These are phyloP conservation scores for Erythrophleum ivorense DNA, from an alignment of 331 rosid species.

Conservation along the genomic window DNA sequence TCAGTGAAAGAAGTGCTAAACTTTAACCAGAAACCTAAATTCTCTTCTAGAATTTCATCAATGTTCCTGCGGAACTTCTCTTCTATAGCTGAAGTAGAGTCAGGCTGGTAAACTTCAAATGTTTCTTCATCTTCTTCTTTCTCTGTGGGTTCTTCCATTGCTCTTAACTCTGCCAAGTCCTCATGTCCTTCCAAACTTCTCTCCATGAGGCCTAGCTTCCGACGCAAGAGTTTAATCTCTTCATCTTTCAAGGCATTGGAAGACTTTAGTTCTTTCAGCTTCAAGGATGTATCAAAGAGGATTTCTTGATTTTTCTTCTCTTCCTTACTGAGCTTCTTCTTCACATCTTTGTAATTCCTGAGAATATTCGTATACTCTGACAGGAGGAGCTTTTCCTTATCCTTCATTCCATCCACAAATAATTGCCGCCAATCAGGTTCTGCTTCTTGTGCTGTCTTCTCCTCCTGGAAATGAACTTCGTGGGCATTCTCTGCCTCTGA, in stretches of 20 bases:
- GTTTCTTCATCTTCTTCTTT: conserved; percentile 39
- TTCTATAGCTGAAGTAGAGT: conserved; percentile 62
- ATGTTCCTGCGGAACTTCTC: conserved; percentile 67
- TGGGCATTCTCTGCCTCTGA: conserved; percentile 33
- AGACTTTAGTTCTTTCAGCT: conserved; percentile 68
- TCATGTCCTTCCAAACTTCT: conserved; percentile 58
- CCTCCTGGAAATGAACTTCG: conserved; percentile 43
- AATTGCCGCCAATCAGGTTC: conserved; percentile 84
- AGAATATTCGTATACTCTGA: conserved; percentile 82
- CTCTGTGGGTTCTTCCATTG: conserved; percentile 13
- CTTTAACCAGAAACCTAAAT: conserved; percentile 84
- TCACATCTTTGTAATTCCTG: conserved; percentile 79
- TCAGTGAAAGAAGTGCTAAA: conserved; percentile 78
- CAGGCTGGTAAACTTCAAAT: conserved; percentile 38
- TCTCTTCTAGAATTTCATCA: conserved; percentile 89
- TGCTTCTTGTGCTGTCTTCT: conserved; percentile 45
- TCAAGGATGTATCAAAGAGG: conserved; percentile 52
- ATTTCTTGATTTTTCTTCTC: conserved; percentile 60
- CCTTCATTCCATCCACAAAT: conserved; percentile 73
- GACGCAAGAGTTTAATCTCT: conserved; percentile 73
- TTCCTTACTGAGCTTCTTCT: conserved; percentile 68
- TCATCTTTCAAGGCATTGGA: conserved; percentile 76
- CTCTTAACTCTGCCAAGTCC: conserved; percentile 37
- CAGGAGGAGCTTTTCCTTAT: conserved; percentile 68
- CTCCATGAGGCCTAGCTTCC: conserved; percentile 67